Evolutionary conservation across 352 stramenopile genomes (phyloP).

Genomic region (Thraustotheca clavata): DNA sequence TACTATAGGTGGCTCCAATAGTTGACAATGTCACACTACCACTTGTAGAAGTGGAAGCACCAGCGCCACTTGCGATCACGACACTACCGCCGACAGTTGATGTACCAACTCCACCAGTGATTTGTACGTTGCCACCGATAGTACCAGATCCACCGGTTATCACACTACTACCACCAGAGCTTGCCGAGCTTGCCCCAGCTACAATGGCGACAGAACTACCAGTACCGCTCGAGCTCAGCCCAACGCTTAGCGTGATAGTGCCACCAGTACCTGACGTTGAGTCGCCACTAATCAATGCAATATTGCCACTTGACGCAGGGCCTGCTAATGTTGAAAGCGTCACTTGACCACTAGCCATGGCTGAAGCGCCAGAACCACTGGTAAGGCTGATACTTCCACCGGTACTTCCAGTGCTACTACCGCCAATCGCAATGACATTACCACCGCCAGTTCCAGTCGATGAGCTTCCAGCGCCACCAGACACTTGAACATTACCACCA

Average conservation of each 20-base stretch:
- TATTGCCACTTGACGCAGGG: neutral
- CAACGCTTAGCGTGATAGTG: neutral
- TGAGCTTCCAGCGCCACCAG: slow-evolving; percentile 17
- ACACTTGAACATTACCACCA: slow-evolving; percentile 26
- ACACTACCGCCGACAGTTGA: slow-evolving; percentile 2
- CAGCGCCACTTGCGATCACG: slow-evolving; percentile 4
- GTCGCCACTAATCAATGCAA: neutral
- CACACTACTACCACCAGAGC: slow-evolving; percentile 21
- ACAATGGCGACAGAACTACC: slow-evolving; percentile 24
- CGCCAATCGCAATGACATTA: neutral
- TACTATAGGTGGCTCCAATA: neutral
- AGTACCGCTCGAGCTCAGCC: neutral
- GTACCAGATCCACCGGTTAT: slow-evolving; percentile 21
- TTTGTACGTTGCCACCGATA: slow-evolving; percentile 25
- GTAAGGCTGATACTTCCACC: slow-evolving; percentile 13
- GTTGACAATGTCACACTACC: slow-evolving; percentile 17
- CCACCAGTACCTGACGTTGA: slow-evolving; percentile 1
- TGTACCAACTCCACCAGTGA: slow-evolving; percentile 20
- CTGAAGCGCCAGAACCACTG: slow-evolving; percentile 1
- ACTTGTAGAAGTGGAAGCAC: neutral
- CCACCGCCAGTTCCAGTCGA: slow-evolving; percentile 1
- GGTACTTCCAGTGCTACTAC: neutral
- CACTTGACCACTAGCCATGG: slow-evolving; percentile 15
- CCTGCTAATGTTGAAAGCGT: slow-evolving; percentile 1
- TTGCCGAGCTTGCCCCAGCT: slow-evolving; percentile 31